Base-by-base conservation (phyloP, 345 rosid genomes). In the Hibiscus syriacus region DNA sequence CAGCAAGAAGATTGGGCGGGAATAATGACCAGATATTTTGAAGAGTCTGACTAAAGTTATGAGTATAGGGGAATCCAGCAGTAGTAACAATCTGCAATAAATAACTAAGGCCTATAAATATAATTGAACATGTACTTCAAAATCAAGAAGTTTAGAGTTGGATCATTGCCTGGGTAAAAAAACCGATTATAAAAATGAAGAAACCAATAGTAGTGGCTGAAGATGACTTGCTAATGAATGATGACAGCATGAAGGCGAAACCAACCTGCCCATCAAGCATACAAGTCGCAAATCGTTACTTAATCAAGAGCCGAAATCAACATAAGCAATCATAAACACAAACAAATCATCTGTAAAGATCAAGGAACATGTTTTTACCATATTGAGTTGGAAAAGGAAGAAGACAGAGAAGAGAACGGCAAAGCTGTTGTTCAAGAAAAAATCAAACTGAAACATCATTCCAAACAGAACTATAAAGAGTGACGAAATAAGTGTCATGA, bases 361-460 rank as follows among this genome's bases (percentile, higher is more conserved):
- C 16, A 36, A 39, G 34, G 64, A 59, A 74, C 57, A 38, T 54
- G 54, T 26, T 69, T 59, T 69, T 81, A 93, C 98, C 98, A 93
- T 86, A 71, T 87, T 88, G 59, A 90, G 72, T 78, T 88, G 90
- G 78, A 93, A 90, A 26, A 93, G 94, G 77, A 86, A 82, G 85
- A 90, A 93, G 29, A 85, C 71, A n/a, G 90, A 77, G 80, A 86
- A 88, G 71, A 93, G 77, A 19, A 93, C 82, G 8, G 77, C 80
- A 70, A 90, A 93, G 64, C 64, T 84, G 83, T 93, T 93, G 65
- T 93, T 83, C 86, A 84, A 76, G 87, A 93, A 93, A 73, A 93
- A 90, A 70, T 85, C 87, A 45, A 93, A 88, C 79, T 83, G 98
- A 72, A 93, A 93, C 90, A 90, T 87, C 97, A 90, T 83, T 41